A percentile compares a stretch with the other conserved stretches of the same genome.
Evolutionary conservation across 2,329 filamentous ascomycete genomes (phyloP).

Genomic region (Sporothrix inflata): DNA sequence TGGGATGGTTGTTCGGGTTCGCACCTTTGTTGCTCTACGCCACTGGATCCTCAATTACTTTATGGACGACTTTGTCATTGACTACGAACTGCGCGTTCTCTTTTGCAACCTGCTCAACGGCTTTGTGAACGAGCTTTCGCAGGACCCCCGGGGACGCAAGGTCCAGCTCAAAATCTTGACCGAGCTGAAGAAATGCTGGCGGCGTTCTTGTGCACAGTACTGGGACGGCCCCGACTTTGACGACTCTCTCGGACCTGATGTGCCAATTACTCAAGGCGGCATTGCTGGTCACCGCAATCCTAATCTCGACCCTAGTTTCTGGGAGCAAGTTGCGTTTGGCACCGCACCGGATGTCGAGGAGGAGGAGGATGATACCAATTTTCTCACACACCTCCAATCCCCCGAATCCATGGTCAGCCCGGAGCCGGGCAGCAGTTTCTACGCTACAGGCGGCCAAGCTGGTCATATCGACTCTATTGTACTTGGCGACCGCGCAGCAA

Average conservation of each 20-base stretch:
- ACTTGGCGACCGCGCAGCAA: conserved; percentile 50
- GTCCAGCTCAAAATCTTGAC: conserved; percentile 80
- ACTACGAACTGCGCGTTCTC: conserved; percentile 70
- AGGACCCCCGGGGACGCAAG: conserved; percentile 50
- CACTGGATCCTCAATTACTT: conserved; percentile 99
- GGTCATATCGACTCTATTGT: conserved; percentile 54
- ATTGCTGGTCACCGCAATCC: conserved; percentile 64
- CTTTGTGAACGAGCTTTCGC: conserved; percentile 59
- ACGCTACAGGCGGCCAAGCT: conserved; percentile 47
- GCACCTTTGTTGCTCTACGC: conserved; percentile 90
- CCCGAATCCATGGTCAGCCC: conserved; percentile 28
- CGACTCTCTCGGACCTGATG: conserved; percentile 62
- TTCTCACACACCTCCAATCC: conserved; percentile 36
- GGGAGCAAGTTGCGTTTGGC: conserved; percentile 52
- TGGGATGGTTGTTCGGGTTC: conserved; percentile 90
- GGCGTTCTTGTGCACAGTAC: conserved; percentile 83
- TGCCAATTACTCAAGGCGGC: conserved; percentile 76
- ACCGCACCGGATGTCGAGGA: conserved; percentile 53
- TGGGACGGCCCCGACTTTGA: conserved; percentile 79
- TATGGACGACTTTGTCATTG: conserved; percentile 84
- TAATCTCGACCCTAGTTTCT: conserved; percentile 57
- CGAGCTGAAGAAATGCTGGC: conserved; percentile 97
- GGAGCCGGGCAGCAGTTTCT: conserved; percentile 15
- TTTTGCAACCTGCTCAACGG: conserved; percentile 84
- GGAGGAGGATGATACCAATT: conserved; percentile 44